These are phyloP conservation scores for Eucalyptus coolabah DNA, from an alignment of 345 rosid genomes.

Conservation along the genomic window DNA sequence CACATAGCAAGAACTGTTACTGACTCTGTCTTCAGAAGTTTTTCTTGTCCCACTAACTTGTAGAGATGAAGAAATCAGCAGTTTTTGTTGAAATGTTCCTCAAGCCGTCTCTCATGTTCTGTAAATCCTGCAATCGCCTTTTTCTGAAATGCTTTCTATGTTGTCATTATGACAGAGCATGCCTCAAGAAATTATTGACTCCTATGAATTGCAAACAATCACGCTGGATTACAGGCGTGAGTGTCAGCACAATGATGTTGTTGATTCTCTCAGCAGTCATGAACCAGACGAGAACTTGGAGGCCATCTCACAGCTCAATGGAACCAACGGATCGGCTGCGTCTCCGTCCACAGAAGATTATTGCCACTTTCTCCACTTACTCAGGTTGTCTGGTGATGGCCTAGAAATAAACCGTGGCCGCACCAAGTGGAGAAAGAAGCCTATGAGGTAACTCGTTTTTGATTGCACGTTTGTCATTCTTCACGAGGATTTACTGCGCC, in stretches of 20 bases:
- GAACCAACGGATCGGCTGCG: conserved; percentile 53
- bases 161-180: conserved; percentile 49
- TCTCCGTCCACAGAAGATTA: not conserved
- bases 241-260: conserved; percentile 70
- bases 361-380: conserved; percentile 50
- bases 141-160: not conserved
- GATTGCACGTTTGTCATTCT: not conserved
- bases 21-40: not conserved
- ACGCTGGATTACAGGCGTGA: conserved; percentile 90
- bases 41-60: not conserved
- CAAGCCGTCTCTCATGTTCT: not conserved
- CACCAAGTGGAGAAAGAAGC: conserved; percentile 77
- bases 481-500: not conserved
- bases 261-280: conserved; percentile 69
- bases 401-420: conserved; percentile 81
- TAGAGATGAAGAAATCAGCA: not conserved
- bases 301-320: conserved; percentile 7
- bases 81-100: not conserved
- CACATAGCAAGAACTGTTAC: not conserved
- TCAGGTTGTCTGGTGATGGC: conserved; percentile 63
- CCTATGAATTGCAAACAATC: conserved; percentile 70
- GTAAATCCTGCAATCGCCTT: not conserved
- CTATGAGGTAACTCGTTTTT: conserved; percentile 9
- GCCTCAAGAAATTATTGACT: conserved; percentile 78
- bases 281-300: conserved; percentile 15